These are phyloP conservation scores for Verticillium albo-atrum DNA, from an alignment of 2,329 filamentous ascomycete genomes.

Conservation along the genomic window DNA sequence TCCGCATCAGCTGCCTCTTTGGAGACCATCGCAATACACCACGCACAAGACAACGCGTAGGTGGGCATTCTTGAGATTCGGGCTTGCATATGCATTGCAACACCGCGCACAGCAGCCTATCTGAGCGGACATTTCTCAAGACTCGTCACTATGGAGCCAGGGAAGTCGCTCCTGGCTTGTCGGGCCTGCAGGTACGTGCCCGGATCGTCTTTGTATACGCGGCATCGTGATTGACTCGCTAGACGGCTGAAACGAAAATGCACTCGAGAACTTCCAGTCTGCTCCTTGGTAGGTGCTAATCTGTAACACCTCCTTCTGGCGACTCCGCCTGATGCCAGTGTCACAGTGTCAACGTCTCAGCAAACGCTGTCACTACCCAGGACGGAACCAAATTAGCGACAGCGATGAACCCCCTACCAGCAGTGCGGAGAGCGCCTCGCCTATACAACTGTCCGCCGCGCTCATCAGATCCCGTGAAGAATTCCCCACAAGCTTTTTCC, in stretches of 20 bases:
- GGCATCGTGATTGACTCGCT: neutral
- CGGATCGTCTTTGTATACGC: neutral
- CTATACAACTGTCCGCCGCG: neutral
- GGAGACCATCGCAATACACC: too few species aligned
- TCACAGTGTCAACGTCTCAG: slow-evolving; percentile 2
- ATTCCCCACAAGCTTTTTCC: slow-evolving; percentile 11
- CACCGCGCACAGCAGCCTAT: too few species aligned
- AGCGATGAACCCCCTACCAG: neutral
- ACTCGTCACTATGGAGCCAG: neutral
- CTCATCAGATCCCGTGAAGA: neutral
- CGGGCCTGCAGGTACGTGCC: neutral
- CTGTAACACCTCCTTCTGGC: neutral
- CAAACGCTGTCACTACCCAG: slow-evolving; percentile 4
- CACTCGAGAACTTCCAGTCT: slow-evolving; percentile 12
- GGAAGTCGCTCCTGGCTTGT: neutral
- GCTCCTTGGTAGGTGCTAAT: slow-evolving; percentile 9
- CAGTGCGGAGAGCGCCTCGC: neutral
- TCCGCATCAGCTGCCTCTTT: too few species aligned
- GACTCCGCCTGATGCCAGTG: neutral
- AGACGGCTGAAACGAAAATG: slow-evolving; percentile 15
- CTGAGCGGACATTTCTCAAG: neutral
- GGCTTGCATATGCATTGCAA: too few species aligned
- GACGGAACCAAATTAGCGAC: neutral
- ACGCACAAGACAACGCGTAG: too few species aligned
- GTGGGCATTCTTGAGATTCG: too few species aligned